Evolutionary conservation across 2,329 filamentous ascomycete genomes (phyloP).

Genomic region (Helotiales sp.): DNA sequence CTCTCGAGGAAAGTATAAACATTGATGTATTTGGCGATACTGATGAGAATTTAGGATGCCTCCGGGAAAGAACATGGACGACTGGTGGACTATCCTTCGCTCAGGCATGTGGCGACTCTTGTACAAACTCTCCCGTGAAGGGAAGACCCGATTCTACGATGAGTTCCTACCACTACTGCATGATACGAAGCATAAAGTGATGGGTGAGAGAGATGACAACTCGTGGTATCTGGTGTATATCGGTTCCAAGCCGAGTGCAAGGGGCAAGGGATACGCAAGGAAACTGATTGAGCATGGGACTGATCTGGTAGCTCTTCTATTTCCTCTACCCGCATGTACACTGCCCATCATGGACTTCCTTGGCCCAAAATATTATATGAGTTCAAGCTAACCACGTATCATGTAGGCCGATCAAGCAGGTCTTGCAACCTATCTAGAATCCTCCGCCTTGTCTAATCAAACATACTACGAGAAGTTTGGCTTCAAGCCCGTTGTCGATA

Average conservation of each 20-base stretch:
- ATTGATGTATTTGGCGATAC: not conserved
- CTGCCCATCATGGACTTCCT: not conserved
- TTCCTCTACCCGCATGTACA: not conserved
- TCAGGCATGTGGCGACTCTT: conserved; percentile 77
- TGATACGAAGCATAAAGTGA: conserved; percentile 66
- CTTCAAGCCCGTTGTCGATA: conserved; percentile 64
- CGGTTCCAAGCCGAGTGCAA: conserved; percentile 69
- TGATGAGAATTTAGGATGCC: conserved; percentile 61
- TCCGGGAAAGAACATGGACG: conserved; percentile 72
- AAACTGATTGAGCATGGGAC: conserved; percentile 72
- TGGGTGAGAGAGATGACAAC: conserved; percentile 65
- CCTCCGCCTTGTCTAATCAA: conserved; percentile 67
- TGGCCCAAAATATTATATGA: not conserved
- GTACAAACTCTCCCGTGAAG: conserved; percentile 72
- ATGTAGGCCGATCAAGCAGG: conserved; percentile 63
- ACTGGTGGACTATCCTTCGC: conserved; percentile 69
- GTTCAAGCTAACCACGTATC: conserved; percentile 1
- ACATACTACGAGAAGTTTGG: conserved; percentile 74
- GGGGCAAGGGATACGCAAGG: conserved; percentile 71
- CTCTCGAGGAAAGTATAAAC: not conserved
- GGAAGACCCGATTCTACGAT: conserved; percentile 70
- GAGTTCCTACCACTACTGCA: conserved; percentile 77
- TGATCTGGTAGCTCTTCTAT: conserved; percentile 15
- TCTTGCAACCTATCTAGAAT: conserved; percentile 75
- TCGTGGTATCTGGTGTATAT: conserved; percentile 85